A percentile compares a stretch with the other conserved stretches of the same genome.
These are phyloP conservation scores for Metschnikowia drakensbergensis DNA, from an alignment of 805 yeast species.

Conservation along the genomic window DNA sequence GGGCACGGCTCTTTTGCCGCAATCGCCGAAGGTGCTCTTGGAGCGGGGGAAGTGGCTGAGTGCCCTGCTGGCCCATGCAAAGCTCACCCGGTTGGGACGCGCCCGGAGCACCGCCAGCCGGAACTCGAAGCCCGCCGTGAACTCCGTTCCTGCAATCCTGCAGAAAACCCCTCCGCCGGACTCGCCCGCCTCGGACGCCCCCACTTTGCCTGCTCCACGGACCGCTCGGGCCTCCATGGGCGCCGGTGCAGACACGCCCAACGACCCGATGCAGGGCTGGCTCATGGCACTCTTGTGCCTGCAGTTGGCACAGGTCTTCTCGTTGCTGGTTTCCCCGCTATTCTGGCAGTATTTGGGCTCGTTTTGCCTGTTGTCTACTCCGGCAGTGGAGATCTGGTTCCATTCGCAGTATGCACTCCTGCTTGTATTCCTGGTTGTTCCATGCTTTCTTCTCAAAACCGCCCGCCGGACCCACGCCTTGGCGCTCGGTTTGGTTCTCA, in stretches of 20 bases:
- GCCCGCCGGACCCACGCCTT: constrained; percentile 46
- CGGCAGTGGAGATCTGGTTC: constrained; percentile 6
- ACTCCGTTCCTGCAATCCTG: too few species aligned
- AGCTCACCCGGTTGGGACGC: constrained; percentile 1
- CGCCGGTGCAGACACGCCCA: background rate
- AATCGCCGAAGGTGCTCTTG: constrained; percentile 11
- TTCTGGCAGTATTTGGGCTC: constrained; percentile 9
- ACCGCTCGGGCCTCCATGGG: too few species aligned
- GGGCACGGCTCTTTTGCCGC: constrained; percentile 11
- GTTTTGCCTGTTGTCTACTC: constrained; percentile 9
- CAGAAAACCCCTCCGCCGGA: too few species aligned
- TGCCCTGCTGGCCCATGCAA: constrained; percentile 8
- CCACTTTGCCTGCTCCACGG: too few species aligned
- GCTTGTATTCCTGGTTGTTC: constrained; percentile 41
- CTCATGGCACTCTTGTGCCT: constrained; percentile 8
- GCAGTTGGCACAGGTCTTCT: constrained; percentile 7
- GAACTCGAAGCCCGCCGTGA: too few species aligned
- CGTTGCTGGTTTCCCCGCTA: constrained; percentile 5
- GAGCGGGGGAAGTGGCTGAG: constrained; percentile 11
- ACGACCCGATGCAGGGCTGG: background rate
- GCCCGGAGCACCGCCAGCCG: too few species aligned
- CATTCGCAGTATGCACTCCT: constrained; percentile 34
- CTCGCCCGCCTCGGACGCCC: too few species aligned
- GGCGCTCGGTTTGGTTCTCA: constrained; percentile 39
- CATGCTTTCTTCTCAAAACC: constrained; percentile 40